Evolutionary conservation across 2,329 filamentous ascomycete species (phyloP), one percentile per base, ranked within the genome.

Genomic region (Cercospora zeina): DNA sequence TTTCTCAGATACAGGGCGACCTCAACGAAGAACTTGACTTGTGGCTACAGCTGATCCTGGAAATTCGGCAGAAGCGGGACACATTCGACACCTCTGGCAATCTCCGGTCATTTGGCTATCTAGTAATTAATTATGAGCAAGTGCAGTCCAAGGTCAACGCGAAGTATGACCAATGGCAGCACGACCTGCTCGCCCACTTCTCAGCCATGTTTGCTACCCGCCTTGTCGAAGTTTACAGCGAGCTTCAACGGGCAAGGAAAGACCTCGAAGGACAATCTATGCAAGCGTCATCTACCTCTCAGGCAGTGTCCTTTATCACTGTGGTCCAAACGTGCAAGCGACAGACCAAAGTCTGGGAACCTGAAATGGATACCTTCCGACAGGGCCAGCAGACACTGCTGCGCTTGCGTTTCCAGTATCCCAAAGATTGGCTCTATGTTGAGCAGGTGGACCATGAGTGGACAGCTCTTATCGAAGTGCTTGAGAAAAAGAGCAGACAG

Each of bases 81-180:
- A 99, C 96, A 0, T 99, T 99, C 71, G 95, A 99, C 73, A 99
- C 93, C 1, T 96, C 93, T 8, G 95, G 97, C 74, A 91, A 96
- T 67, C 95, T 89, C 76, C 89, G 90, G 39, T 89, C 89, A 1
- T 99, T 99, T 74, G 95, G 95, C 4, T 93, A 96, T 76, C 87
- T 97, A 58, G 91, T 89, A 3, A 92, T 99, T 72, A 93, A 99
- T 75, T 99, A 99, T 72, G 95, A 97, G 71, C 96, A 99, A 76
- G 95, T 99, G 0, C 96, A 99, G 77, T 91, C 93, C 61, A 97
- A 96, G 77, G 95, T 99, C 76, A 99, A 97, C 72, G 91, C 92
- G 70, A 99, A 97, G 76, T 99, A 99, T 74, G 96, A 99, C 74
- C 93, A 97, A 76, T 99, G 96, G 95, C 95, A 99, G 76, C 91